Percentiles rank a stretch among this genome's conserved stretches.
Conservation (phyloP, 345 rosid genomes). For the Rubroshorea leprosula region DNA sequence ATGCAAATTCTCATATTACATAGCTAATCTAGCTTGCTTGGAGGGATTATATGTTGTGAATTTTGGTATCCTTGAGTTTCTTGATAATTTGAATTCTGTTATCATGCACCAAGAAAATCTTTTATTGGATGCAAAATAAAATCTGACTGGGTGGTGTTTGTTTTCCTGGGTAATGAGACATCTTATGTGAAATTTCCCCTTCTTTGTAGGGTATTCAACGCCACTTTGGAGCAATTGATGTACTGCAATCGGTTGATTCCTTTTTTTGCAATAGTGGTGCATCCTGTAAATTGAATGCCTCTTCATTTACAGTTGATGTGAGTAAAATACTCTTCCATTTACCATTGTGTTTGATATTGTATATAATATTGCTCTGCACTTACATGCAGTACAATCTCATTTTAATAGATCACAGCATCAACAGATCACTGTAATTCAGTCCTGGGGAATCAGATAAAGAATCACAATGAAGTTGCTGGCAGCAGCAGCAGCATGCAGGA, state of each 20-base stretch:
- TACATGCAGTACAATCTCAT: slow-evolving; percentile 20
- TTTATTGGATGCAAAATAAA: no score
- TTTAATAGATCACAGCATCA: slow-evolving; percentile 50
- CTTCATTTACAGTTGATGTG: slow-evolving; percentile 63
- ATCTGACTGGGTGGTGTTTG: background rate
- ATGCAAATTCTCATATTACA: background rate
- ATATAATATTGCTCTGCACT: slow-evolving; percentile 20
- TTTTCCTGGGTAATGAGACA: background rate
- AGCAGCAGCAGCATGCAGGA: slow-evolving; percentile 17
- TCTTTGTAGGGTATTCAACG: slow-evolving; percentile 54
- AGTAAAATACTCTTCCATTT: slow-evolving; percentile 24
- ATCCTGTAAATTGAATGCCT: slow-evolving; percentile 52
- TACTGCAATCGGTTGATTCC: slow-evolving; percentile 58
- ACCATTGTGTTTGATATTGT: background rate
- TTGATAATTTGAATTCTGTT: no score
- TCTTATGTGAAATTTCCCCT: slow-evolving; percentile 1
- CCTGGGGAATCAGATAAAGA: slow-evolving; percentile 30
- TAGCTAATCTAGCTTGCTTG: background rate
- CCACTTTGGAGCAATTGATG: slow-evolving; percentile 62
- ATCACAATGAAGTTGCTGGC: slow-evolving; percentile 21
- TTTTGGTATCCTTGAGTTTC: no score
- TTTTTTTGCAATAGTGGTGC: slow-evolving; percentile 54
- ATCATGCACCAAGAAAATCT: no score
- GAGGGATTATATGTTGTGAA: background rate
- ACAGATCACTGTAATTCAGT: slow-evolving; percentile 44